These are phyloP conservation scores for Solanum lignicaule DNA, from an alignment of 257 asterid species.

Conservation along the genomic window DNA sequence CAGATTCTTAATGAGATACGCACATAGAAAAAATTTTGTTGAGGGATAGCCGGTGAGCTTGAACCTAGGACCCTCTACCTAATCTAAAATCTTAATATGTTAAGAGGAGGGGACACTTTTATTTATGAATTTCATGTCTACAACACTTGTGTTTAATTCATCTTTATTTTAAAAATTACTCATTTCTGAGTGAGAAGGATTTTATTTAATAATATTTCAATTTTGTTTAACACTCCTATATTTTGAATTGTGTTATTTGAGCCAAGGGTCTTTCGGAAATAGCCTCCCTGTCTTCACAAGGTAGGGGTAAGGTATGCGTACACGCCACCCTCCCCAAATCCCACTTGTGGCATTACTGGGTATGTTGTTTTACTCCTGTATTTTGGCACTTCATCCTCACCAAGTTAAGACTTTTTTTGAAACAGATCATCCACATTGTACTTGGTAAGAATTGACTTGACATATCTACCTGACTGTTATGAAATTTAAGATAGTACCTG, in stretches of 20 bases:
- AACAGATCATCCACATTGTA: background rate
- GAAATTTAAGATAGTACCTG: slow-evolving; percentile 36
- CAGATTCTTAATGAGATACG: background rate
- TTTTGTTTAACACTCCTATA: background rate
- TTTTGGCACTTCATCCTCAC: background rate
- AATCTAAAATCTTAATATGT: background rate
- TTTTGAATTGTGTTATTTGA: background rate
- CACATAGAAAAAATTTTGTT: background rate
- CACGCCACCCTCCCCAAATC: background rate
- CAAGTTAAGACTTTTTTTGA: background rate
- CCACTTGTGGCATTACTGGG: background rate
- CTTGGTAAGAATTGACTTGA: background rate
- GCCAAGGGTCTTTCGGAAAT: background rate
- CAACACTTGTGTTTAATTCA: background rate
- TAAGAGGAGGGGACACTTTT: background rate
- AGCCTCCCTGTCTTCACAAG: background rate
- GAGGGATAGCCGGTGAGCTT: background rate
- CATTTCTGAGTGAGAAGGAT: background rate
- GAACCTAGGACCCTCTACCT: background rate
- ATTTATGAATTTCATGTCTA: background rate
- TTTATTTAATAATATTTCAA: background rate
- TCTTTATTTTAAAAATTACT: background rate
- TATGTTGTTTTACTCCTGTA: background rate
- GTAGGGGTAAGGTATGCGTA: background rate
- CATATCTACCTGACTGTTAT: background rate